Evolutionary conservation across 768 basidiomycete genomes (phyloP), one percentile per base, ranked within the genome.

Genomic region (Pleurotus platypus): DNA sequence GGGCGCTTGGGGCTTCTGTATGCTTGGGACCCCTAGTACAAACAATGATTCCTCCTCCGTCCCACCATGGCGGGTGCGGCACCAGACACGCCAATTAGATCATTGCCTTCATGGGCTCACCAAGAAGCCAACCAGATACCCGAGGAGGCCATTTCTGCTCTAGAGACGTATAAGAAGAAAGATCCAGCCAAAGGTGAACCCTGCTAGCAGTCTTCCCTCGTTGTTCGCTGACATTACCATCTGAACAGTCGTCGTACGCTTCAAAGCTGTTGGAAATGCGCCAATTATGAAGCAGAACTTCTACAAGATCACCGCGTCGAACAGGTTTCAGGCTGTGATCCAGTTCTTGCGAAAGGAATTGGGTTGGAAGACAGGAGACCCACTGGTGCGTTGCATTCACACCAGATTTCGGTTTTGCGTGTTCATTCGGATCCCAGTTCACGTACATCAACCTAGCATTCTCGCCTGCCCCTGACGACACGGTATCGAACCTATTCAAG

Each of bases 241-340:
- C 12, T n/a, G 24, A 22, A n/a, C 68, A 98, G 96, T 98, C 50
- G 87, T 98, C 61, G 92, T 98, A 11, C 87, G 94, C 42, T 98
- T 98, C 82, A 95, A 95, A 69, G 94, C 95, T 1, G 90, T 97
- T 8, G 96, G 96, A 47, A 95, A 96, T 64, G 96, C 95, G 1
- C 96, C 96, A 0, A 94, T 98, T 65, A 97, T 98, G 94, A 95
- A 90, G 74, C 93, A 95, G 74, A 97, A 96, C 75, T 91, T 94
- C 64, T 97, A 93, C 84, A 96, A 95, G 79, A 95, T 98, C 66
- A 94, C 94, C 0, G 90, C 94, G 12, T 87, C 89, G 40, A 94
- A 97, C 69, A 80, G 90, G 56, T 98, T 98, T 64, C 94, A 96
- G 69, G 90, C 93, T 8, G 95, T 98, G 57, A 93, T 96, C 40